Conservation (phyloP, 495 filamentous ascomycete genomes). For the Pseudevernia furfuracea region DNA sequence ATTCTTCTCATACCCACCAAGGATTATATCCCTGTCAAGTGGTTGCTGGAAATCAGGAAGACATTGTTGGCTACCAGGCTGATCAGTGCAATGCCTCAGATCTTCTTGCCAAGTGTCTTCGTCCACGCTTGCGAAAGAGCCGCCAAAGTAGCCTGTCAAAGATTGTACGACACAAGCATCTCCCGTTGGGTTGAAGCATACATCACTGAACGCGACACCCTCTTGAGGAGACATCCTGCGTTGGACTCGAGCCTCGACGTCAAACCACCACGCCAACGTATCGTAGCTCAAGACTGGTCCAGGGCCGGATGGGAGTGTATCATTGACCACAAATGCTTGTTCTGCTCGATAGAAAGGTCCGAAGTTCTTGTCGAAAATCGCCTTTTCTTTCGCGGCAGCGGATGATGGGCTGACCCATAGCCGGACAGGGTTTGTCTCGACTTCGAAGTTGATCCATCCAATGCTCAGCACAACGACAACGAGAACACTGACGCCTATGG, state of each 20-base stretch:
- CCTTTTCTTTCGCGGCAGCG: conserved; percentile 82
- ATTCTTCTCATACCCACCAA: conserved; percentile 68
- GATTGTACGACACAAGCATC: conserved; percentile 89
- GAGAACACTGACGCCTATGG: conserved; percentile 62
- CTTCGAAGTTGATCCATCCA: conserved; percentile 76
- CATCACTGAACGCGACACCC: conserved; percentile 62
- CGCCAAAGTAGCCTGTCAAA: conserved; percentile 74
- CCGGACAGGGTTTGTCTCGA: conserved; percentile 84
- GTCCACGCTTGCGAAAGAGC: conserved; percentile 54
- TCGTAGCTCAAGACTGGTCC: conserved; percentile 80
- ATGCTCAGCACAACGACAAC: conserved; percentile 68
- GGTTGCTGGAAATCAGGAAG: conserved; percentile 83
- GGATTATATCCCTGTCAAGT: conserved; percentile 70
- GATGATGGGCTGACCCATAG: conserved; percentile 95
- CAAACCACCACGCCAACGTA: conserved; percentile 89
- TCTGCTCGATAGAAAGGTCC: conserved; percentile 93
- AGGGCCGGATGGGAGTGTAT: conserved; percentile 53
- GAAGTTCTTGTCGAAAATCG: conserved; percentile 90
- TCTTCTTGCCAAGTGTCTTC: conserved; percentile 59
- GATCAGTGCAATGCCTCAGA: conserved; percentile 61
- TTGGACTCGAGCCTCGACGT: conserved; percentile 68
- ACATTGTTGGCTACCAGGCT: conserved; percentile 63
- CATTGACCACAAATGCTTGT: conserved; percentile 89
- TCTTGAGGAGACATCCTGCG: conserved; percentile 57
- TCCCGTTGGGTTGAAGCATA: conserved; percentile 91